A percentile compares a stretch with the other conserved stretches of the same genome.
Conservation (phyloP, 805 yeast genomes). For the Dipodascopsis uninucleata region DNA sequence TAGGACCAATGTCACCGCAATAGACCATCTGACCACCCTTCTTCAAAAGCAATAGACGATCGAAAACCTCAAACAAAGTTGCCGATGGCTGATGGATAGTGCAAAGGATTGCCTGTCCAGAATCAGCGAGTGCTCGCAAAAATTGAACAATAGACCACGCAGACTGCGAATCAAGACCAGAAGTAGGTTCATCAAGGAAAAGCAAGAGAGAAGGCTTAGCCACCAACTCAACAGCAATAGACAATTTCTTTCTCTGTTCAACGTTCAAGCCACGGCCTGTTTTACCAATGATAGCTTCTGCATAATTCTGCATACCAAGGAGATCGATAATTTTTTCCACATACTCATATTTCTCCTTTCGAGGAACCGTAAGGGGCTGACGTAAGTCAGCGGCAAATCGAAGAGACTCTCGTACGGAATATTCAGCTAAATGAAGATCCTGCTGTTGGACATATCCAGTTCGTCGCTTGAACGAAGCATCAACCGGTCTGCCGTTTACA, state of each 20-base stretch:
- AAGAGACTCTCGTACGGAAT: conserved; percentile 73
- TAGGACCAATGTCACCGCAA: conserved; percentile 74
- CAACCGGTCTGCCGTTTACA: conserved; percentile 65
- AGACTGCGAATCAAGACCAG: conserved; percentile 61
- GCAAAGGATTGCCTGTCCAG: conserved; percentile 72
- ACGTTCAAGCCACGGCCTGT: conserved; percentile 71
- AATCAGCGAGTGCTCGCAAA: conserved; percentile 61
- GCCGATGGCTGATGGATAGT: conserved; percentile 80
- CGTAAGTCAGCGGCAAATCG: conserved; percentile 68
- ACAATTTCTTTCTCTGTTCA: conserved; percentile 63
- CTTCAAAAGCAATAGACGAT: conserved; percentile 61
- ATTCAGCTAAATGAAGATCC: conserved; percentile 65
- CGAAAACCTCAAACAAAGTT: conserved; percentile 61
- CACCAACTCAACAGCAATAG: conserved; percentile 69
- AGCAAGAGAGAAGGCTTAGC: conserved; percentile 63
- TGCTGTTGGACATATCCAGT: conserved; percentile 83
- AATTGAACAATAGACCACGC: conserved; percentile 69
- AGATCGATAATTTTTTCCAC: conserved; percentile 65
- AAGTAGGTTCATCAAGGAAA: conserved; percentile 66
- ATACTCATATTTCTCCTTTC: conserved; percentile 58
- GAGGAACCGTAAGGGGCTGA: conserved; percentile 56
- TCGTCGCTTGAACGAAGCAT: conserved; percentile 66
- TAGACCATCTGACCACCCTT: conserved; percentile 78
- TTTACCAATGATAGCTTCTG: conserved; percentile 78
- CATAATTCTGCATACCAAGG: conserved; percentile 65